These are phyloP conservation scores for Fusarium sp. DNA, from an alignment of 2,329 filamentous ascomycete species.

Conservation along the genomic window DNA sequence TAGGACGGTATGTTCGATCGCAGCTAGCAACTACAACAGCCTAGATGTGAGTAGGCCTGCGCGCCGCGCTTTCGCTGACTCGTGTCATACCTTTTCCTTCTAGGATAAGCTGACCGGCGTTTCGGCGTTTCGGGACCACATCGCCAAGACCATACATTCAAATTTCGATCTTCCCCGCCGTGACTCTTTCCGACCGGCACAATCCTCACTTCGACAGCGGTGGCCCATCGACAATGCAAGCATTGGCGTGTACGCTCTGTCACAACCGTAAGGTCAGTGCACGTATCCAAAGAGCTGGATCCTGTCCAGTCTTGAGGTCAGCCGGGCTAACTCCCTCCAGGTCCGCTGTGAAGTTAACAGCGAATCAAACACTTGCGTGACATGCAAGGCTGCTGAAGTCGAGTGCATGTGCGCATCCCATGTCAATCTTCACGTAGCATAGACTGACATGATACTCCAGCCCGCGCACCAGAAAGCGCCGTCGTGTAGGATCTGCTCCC, in stretches of 20 bases:
- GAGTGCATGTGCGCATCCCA: neutral
- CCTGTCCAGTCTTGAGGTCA: neutral
- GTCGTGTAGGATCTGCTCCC: neutral
- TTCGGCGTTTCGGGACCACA: neutral
- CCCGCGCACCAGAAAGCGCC: constrained; percentile 5
- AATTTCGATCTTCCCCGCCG: neutral
- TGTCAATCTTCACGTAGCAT: rapidly evolving
- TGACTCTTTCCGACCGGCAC: constrained; percentile 1
- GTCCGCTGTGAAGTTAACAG: constrained; percentile 2
- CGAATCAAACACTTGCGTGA: neutral
- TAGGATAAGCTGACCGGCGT: neutral
- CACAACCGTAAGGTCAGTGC: constrained; percentile 9
- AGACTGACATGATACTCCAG: neutral
- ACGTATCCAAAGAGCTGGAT: neutral
- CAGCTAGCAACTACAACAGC: no score
- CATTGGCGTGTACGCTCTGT: constrained; percentile 1
- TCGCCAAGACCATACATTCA: neutral
- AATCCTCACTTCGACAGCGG: neutral
- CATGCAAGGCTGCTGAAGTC: neutral
- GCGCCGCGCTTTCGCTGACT: no score
- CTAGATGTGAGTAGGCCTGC: no score
- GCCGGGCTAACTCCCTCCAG: neutral
- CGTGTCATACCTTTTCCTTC: no score
- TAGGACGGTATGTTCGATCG: no score
- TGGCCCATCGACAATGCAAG: neutral